Percentiles rank a stretch among this genome's conserved stretches.
Conservation (phyloP, 2,329 filamentous ascomycete genomes). For the Ophiocordyceps sinensis region DNA sequence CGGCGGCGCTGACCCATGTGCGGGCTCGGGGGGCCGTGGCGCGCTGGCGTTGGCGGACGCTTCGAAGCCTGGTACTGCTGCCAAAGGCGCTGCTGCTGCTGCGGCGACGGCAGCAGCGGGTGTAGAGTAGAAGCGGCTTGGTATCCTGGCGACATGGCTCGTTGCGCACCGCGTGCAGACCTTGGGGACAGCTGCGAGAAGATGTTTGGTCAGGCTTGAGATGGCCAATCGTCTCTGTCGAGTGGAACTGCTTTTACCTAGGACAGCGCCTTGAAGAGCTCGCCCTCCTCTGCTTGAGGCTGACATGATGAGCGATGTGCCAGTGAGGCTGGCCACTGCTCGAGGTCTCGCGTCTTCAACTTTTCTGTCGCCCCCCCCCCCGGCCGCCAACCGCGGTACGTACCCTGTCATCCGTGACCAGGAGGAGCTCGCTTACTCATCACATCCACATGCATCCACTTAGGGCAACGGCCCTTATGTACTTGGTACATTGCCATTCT, state of each 20-base stretch:
- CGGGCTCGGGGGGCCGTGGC: conserved; percentile 6
- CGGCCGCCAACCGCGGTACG: background rate
- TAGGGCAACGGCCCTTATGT: too few relatives aligned
- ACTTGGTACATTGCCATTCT: background rate
- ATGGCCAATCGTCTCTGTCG: background rate
- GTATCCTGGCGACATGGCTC: conserved; percentile 8
- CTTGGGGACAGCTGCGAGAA: conserved; percentile 12
- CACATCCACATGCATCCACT: too few relatives aligned
- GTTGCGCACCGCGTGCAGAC: conserved; percentile 24
- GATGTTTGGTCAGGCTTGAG: background rate
- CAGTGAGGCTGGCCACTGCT: conserved; percentile 4
- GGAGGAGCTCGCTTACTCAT: too few relatives aligned
- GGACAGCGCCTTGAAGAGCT: conserved; percentile 32
- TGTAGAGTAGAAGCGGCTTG: conserved; percentile 19
- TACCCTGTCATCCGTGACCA: background rate
- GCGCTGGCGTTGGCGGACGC: conserved; percentile 3
- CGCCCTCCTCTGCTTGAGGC: conserved; percentile 42
- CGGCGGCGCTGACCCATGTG: background rate
- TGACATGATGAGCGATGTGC: conserved; percentile 24
- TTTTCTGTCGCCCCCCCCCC: conserved; percentile 7
- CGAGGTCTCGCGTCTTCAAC: conserved; percentile 5
- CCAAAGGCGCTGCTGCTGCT: conserved; percentile 7
- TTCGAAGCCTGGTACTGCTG: background rate
- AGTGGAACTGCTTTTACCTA: conserved; percentile 24
- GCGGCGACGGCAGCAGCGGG: conserved; percentile 9